phyloP scores from a whole-genome alignment of 1,284 basidiomycete genomes.

The Rhodotorula sp. region DNA sequence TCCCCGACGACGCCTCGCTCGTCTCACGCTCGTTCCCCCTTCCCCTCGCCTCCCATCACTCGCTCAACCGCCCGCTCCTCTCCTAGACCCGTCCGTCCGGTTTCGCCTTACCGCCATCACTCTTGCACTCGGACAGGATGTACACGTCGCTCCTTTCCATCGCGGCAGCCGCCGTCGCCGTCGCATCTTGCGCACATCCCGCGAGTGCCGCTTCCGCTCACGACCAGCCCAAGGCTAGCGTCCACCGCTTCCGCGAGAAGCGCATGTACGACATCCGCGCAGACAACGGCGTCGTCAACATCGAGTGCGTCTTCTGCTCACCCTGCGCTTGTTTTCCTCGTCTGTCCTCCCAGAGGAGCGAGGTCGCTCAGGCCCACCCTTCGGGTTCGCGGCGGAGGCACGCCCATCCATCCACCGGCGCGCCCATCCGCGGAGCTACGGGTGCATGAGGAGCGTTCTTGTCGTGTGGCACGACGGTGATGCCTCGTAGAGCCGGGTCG shows the following conservation, averaged over 20 bases:
- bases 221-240: neutral
- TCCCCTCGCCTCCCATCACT: neutral
- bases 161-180: neutral
- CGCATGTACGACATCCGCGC: slow-evolving; percentile 26
- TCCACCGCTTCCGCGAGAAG: slow-evolving; percentile 23
- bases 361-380: neutral
- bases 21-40: neutral
- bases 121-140: neutral
- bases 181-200: neutral
- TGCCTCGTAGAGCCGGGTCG: too few species aligned
- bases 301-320: slow-evolving; percentile 22
- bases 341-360: neutral
- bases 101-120: neutral
- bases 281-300: slow-evolving; percentile 31
- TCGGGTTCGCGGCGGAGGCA: too few species aligned
- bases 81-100: neutral
- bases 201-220: neutral
- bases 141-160: neutral
- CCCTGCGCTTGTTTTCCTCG: too few species aligned
- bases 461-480: too few species aligned
- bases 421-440: too few species aligned
- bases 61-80: neutral
- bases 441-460: too few species aligned
- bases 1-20: neutral
- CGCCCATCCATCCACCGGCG: too few species aligned